Evolutionary conservation across 2,329 filamentous ascomycete genomes (phyloP), one percentile per base, ranked within the genome.

Genomic region (Phyllosticta ampelicida): DNA sequence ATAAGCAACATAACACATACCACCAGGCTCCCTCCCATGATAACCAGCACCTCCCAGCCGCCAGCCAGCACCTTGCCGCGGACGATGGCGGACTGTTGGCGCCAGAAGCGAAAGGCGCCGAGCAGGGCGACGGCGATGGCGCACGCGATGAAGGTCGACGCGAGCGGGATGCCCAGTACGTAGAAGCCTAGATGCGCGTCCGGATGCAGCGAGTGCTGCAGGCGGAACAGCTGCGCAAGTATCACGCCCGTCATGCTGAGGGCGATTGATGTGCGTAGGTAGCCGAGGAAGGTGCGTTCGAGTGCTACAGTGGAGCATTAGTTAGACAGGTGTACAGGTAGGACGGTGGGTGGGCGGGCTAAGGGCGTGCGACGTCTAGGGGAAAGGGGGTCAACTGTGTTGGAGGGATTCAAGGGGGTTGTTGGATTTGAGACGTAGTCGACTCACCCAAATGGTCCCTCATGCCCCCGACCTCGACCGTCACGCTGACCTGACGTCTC

Each of bases 201-300:
- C 1, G 71, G 73, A 16, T 71, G 65, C 9, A 74, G 66, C 23
- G 75, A 67, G 28, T 82, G 75, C 65, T 85, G 78, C 3, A 86
- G 74, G 19, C 79, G 77, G 64, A 87, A 88, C 8, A 90, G 78
- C 66, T 90, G 86, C 0, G 85, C 82, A 26, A 86, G 78, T 2
- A 82, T 64, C 2, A 86, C 80, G 18, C 86, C 85, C 19, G 84
- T 73, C 72, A 88, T 85, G 13, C 85, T 83, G 48, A 89, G 75
- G n/a, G 80, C 77, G 44, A 87, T 71, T 0, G 85, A 87, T 1
- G 86, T 90, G 19, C 86, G 81, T 28, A 89, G 77, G 68, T 89
- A 90, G 28, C 80, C 85, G 18, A 90, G 80, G 66, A 86, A 90
- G 18, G 86, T 90, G 59, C 86, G 77, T 71, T 90, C 86, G 57